A percentile compares a stretch with the other conserved stretches of the same genome.
Evolutionary conservation across 2,329 filamentous ascomycete species (phyloP).

Genomic region (Cadophora luteo-olivacea): DNA sequence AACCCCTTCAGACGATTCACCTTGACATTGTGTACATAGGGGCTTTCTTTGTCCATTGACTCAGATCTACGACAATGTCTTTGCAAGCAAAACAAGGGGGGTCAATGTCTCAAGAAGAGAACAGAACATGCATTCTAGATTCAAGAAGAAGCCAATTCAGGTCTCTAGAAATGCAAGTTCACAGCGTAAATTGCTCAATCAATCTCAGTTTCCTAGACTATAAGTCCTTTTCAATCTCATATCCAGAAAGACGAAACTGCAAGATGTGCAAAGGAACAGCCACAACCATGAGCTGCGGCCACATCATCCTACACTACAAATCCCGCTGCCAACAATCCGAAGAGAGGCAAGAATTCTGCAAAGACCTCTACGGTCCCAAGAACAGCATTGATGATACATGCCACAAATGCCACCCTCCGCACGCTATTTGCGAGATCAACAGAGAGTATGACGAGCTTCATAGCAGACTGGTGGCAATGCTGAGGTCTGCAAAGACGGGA

Average conservation of each 20-base stretch:
- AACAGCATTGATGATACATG: constrained; percentile 47
- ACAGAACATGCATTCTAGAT: not conserved
- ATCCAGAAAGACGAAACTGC: not conserved
- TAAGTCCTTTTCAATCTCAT: not conserved
- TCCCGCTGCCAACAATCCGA: constrained; percentile 5
- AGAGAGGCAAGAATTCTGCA: constrained; percentile 7
- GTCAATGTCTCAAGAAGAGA: not conserved
- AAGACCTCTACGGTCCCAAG: constrained; percentile 6
- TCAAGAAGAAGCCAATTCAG: not conserved
- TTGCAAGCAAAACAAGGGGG: not conserved
- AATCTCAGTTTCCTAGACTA: not conserved
- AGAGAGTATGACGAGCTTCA: constrained; percentile 42
- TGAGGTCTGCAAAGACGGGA: constrained; percentile 39
- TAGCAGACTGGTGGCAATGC: constrained; percentile 38
- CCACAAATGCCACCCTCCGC: constrained; percentile 46
- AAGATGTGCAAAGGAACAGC: constrained; percentile 29
- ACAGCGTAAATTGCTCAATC: not conserved
- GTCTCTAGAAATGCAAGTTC: not conserved
- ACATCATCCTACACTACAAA: constrained; percentile 23
- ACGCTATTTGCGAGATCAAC: constrained; percentile 36
- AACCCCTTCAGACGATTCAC: not conserved
- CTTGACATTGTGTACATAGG: not conserved
- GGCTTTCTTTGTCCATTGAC: not conserved
- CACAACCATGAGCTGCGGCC: constrained; percentile 28
- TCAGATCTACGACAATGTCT: not conserved